Percentiles rank a stretch among this genome's conserved stretches.
Evolutionary conservation across 805 yeast species (phyloP).

Genomic region (Kuraishia ogatae): DNA sequence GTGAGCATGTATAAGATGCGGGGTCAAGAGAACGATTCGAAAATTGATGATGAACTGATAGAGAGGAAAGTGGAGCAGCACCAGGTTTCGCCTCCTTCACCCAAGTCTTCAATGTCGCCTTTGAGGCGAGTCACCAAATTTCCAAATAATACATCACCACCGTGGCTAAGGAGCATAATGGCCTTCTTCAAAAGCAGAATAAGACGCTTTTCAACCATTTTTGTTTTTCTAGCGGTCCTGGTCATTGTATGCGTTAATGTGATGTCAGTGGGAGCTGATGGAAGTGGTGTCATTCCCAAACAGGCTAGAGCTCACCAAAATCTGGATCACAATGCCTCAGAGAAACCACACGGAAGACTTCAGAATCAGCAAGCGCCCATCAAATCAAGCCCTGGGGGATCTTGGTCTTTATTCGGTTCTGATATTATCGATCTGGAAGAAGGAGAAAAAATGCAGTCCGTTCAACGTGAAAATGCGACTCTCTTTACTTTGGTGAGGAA

Average conservation of each 20-base stretch:
- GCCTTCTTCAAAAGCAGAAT: not conserved
- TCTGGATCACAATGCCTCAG: not conserved
- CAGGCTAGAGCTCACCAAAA: not conserved
- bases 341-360: not conserved
- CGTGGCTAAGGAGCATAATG: not conserved
- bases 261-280: not conserved
- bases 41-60: no score
- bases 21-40: no score
- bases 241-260: not conserved
- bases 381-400: not conserved
- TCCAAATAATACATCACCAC: not conserved
- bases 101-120: not conserved
- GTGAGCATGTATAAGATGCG: no score
- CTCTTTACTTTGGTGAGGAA: conserved; percentile 39
- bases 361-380: not conserved
- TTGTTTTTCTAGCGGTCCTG: not conserved
- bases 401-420: not conserved
- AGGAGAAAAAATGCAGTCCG: not conserved
- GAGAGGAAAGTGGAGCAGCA: no score
- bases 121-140: not conserved
- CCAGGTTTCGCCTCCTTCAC: no score
- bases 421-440: not conserved
- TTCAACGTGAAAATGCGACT: conserved; percentile 46
- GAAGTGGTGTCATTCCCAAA: not conserved
- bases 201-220: not conserved